phyloP scores from a whole-genome alignment of 164 flowering plant genomes.

The Nelumbo lutea region DNA sequence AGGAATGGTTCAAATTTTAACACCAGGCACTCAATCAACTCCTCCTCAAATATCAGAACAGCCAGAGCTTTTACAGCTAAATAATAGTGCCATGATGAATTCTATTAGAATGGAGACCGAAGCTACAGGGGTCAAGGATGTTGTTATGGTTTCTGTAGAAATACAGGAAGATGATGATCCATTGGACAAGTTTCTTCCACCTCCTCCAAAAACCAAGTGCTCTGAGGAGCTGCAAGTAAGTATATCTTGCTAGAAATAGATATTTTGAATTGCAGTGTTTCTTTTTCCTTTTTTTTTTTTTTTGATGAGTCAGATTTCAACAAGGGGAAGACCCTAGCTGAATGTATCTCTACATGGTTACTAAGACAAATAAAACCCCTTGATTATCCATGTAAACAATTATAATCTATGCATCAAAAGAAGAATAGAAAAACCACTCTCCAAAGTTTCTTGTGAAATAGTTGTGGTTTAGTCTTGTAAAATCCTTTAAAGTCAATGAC shows the following conservation, averaged over 20 bases:
- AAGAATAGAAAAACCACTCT: too few relatives aligned
- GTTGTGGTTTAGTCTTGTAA: too few relatives aligned
- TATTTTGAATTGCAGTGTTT: background rate
- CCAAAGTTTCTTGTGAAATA: too few relatives aligned
- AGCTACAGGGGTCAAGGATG: conserved; percentile 27
- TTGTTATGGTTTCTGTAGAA: conserved; percentile 25
- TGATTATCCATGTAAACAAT: too few relatives aligned
- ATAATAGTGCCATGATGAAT: conserved; percentile 15
- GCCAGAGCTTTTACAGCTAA: conserved; percentile 31
- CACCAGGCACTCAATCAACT: conserved; percentile 33
- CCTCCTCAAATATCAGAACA: conserved; percentile 38
- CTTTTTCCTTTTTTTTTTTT: background rate
- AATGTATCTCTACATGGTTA: too few relatives aligned
- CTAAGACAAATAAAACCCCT: too few relatives aligned
- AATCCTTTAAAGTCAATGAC: too few relatives aligned
- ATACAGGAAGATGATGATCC: conserved; percentile 42
- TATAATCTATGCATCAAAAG: too few relatives aligned
- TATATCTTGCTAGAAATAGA: background rate
- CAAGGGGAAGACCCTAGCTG: too few relatives aligned
- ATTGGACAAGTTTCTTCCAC: conserved; percentile 68
- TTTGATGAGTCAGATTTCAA: background rate
- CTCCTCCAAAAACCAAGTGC: conserved; percentile 63
- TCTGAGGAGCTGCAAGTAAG: conserved; percentile 83
- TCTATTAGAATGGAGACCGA: conserved; percentile 27
- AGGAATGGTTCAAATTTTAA: conserved; percentile 29